Base-by-base conservation (phyloP, 371 early-diverging fungal species). In the Lichtheimia ramosa region DNA sequence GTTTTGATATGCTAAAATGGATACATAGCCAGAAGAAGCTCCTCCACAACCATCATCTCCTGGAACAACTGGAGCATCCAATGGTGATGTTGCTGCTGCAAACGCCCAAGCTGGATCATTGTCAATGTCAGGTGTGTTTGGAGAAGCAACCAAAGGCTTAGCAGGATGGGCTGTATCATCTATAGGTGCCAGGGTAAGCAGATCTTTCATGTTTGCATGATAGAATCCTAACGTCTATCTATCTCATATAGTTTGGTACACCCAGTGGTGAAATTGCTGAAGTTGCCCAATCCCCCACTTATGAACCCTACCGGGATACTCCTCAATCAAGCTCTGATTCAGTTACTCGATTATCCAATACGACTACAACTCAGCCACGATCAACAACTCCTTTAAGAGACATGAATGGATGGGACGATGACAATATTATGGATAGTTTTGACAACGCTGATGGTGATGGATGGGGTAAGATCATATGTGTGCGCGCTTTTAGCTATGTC, bases 101-200 rank as follows among this genome's bases (percentile, higher is more conserved):
- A 46, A 65, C n/a, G 59, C 63, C 23, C 67, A 70, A 56, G 58
- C 62, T n/a, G 59, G 54, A 18, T 53, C 57, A 41, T 42, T 59
- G 53, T 62, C 51, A 5, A 69, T 79, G 68, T 59, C 73, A 13
- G 69, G 73, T 24, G 73, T 76, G 12, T 65, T 79, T 15, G 77
- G 76, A 25, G 76, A 73, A 46, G 80, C 80, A 16, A 79, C 80
- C 0, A 79, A 76, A 58, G 75, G 75, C 3, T 56, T 79, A 43
- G 76, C 80, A 7, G 80, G 71, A 7, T 79, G 80, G 80, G 80
- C 80, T 43, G 80, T 79, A 4, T 76, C 76, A 10, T 79, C 80
- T 8, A 59, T 79, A 43, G 69, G 72, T 53, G 70, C 79, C 20
- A 58, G 75, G 41, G 79, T 79, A 73, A 65, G 58, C 12, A 6